A percentile compares a stretch with the other conserved stretches of the same genome.
Evolutionary conservation across 768 basidiomycete genomes (phyloP).

Genomic region (Rhizopogon vesiculosus): DNA sequence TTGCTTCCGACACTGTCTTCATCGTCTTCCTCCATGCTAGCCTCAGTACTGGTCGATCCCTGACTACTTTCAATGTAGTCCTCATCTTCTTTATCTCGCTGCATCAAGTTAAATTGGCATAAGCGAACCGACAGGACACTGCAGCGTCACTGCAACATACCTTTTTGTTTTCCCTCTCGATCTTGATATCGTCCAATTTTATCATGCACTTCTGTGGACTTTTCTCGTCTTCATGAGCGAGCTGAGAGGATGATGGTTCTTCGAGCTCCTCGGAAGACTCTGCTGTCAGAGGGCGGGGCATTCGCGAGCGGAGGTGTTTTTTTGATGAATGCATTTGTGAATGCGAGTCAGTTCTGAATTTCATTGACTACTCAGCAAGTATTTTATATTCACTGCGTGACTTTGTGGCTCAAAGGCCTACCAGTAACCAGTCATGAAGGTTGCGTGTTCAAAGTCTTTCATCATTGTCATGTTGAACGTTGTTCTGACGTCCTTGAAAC

Average conservation of each 20-base stretch:
- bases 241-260: slow-evolving; percentile 5
- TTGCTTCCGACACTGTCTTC: background rate
- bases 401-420: slow-evolving; percentile 4
- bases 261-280: slow-evolving; percentile 5
- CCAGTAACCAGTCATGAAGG: background rate
- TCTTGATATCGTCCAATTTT: slow-evolving; percentile 2
- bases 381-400: background rate
- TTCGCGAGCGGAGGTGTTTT: background rate
- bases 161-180: slow-evolving; percentile 5
- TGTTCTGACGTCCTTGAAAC: background rate
- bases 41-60: background rate
- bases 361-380: background rate
- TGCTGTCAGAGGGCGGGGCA: slow-evolving; percentile 8
- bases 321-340: background rate
- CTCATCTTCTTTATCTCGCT: slow-evolving; percentile 9
- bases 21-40: background rate
- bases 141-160: background rate
- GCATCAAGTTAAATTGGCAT: background rate
- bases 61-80: background rate
- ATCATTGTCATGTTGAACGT: background rate
- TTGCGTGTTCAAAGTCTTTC: background rate
- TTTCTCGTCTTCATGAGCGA: slow-evolving; percentile 8
- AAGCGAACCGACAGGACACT: background rate
- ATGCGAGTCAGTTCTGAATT: background rate
- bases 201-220: slow-evolving; percentile 1